Percentiles rank a stretch among this genome's conserved stretches.
These are phyloP conservation scores for Arthrobotrys iridis DNA, from an alignment of 2,329 filamentous ascomycete species.

Conservation along the genomic window DNA sequence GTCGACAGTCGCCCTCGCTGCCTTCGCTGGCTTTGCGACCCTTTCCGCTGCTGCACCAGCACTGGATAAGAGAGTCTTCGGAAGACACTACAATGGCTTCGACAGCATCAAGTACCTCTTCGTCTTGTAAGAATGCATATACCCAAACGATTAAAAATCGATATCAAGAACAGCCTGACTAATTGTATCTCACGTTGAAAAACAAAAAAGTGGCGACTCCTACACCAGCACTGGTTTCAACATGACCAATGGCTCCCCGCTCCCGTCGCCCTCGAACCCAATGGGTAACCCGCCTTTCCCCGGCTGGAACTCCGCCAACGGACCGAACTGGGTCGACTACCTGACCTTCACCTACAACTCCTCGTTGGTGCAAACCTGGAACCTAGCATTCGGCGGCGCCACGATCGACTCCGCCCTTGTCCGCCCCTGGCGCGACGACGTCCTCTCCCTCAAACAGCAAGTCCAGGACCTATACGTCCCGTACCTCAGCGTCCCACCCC, in stretches of 20 bases:
- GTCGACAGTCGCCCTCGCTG: constrained; percentile 38
- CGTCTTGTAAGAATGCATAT: constrained; percentile 53
- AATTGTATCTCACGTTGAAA: background rate
- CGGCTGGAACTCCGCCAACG: constrained; percentile 63
- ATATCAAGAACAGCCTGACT: background rate
- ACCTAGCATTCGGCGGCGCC: constrained; percentile 65
- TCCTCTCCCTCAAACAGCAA: constrained; percentile 62
- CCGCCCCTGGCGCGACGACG: constrained; percentile 60
- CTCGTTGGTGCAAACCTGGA: constrained; percentile 65
- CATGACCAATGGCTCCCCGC: constrained; percentile 58
- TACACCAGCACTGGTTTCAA: constrained; percentile 63
- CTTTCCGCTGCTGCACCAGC: constrained; percentile 31
- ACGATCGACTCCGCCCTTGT: constrained; percentile 62
- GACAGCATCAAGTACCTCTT: constrained; percentile 57
- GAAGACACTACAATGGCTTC: constrained; percentile 54
- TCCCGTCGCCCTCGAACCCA: constrained; percentile 61
- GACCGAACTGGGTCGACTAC: constrained; percentile 69
- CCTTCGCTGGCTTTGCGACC: constrained; percentile 42
- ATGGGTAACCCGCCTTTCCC: constrained; percentile 62
- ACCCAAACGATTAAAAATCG: background rate
- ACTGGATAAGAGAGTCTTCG: constrained; percentile 40
- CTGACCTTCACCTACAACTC: constrained; percentile 64
- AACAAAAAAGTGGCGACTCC: constrained; percentile 61
- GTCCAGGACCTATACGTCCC: constrained; percentile 62
- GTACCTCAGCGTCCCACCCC: constrained; percentile 56